Evolutionary conservation across 345 rosid genomes (phyloP).

Genomic region (Angophora floribunda): DNA sequence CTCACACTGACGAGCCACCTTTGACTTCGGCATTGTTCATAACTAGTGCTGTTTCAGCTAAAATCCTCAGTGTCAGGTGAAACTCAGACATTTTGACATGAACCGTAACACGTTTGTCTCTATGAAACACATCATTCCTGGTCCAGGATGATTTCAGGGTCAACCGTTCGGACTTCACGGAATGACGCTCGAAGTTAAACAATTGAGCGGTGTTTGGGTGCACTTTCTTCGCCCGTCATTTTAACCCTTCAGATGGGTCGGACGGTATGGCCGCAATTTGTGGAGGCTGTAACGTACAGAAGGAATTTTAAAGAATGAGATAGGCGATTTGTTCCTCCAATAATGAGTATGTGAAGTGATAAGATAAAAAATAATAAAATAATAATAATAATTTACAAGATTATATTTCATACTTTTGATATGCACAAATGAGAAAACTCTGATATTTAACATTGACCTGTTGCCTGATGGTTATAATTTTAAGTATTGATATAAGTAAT

Average conservation of each 20-base stretch:
- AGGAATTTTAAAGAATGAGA: too few relatives aligned
- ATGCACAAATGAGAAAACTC: too few relatives aligned
- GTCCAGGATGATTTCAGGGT: background rate
- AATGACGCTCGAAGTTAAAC: background rate
- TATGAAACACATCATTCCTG: background rate
- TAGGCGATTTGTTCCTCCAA: too few relatives aligned
- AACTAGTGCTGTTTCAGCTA: background rate
- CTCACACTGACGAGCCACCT: background rate
- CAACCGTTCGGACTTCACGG: too few relatives aligned
- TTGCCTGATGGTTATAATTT: too few relatives aligned
- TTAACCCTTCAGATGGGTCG: background rate
- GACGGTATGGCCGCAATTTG: background rate
- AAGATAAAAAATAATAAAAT: background rate
- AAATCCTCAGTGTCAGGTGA: background rate
- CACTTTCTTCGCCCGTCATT: background rate
- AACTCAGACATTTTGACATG: background rate
- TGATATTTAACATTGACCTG: too few relatives aligned
- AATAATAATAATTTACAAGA: background rate
- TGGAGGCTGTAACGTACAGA: background rate
- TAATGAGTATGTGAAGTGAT: background rate
- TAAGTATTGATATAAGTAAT: too few relatives aligned
- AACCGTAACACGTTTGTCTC: background rate
- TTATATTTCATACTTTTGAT: too few relatives aligned
- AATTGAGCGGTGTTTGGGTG: background rate
- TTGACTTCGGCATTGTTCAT: background rate